Conservation (phyloP, 495 filamentous ascomycete species). For the Xylaria nigripes region DNA sequence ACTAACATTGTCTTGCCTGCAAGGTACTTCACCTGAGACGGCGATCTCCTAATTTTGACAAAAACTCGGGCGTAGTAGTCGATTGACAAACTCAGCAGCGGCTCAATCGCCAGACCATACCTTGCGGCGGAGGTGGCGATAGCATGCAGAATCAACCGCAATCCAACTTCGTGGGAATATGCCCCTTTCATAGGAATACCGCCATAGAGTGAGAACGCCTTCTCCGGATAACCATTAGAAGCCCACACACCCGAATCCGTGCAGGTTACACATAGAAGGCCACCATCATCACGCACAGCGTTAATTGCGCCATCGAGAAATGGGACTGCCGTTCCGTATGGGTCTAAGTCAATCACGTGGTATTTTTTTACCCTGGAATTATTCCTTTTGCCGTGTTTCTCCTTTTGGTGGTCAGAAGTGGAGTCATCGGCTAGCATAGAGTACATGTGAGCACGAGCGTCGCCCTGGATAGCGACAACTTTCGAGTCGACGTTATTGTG, state of each 20-base stretch:
- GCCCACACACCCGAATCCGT: slow-evolving; percentile 94
- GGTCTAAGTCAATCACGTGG: slow-evolving; percentile 93
- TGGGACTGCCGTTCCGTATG: slow-evolving; percentile 84
- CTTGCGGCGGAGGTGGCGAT: slow-evolving; percentile 70
- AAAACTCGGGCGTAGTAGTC: slow-evolving; percentile 95
- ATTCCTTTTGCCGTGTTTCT: slow-evolving; percentile 18
- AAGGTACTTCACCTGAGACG: slow-evolving; percentile 78
- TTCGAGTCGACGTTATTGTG: slow-evolving; percentile 68
- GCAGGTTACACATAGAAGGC: slow-evolving; percentile 89
- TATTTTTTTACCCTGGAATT: slow-evolving; percentile 45
- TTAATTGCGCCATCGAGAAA: slow-evolving; percentile 89
- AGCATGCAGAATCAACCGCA: slow-evolving; percentile 74
- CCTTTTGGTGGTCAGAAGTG: slow-evolving; percentile 17
- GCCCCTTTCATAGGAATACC: slow-evolving; percentile 75
- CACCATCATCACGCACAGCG: slow-evolving; percentile 69
- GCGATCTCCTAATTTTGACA: slow-evolving; percentile 68
- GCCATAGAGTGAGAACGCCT: slow-evolving; percentile 84
- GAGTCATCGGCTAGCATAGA: slow-evolving; percentile 39
- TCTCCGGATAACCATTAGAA: slow-evolving; percentile 86
- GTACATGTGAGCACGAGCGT: slow-evolving; percentile 92
- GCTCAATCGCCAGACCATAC: slow-evolving; percentile 88
- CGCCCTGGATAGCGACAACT: slow-evolving; percentile 63
- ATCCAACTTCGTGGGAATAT: slow-evolving; percentile 80
- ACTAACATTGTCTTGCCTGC: slow-evolving; percentile 87
- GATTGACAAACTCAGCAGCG: slow-evolving; percentile 82